A percentile compares a stretch with the other conserved stretches of the same genome.
Conservation (phyloP, 345 rosid species). For the Stellera chamaejasme region DNA sequence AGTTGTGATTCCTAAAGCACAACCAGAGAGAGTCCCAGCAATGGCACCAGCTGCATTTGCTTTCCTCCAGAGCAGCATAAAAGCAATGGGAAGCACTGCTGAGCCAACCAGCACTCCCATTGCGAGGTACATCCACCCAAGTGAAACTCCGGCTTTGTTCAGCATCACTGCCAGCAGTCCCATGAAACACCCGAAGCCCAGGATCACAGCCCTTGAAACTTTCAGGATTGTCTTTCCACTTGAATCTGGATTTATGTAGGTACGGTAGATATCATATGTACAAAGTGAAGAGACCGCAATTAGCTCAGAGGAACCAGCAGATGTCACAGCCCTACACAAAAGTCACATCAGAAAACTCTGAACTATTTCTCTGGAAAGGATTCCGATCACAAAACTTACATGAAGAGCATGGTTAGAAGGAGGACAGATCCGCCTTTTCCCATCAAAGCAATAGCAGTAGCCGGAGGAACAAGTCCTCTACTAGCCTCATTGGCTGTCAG, state of each 20-base stretch:
- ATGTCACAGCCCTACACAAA: constrained; percentile 82
- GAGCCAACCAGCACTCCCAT: constrained; percentile 90
- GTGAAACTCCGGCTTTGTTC: constrained; percentile 84
- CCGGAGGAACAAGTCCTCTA: constrained; percentile 84
- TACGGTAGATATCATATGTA: constrained; percentile 84
- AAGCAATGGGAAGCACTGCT: constrained; percentile 82
- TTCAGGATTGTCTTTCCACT: constrained; percentile 61
- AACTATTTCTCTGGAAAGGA: neutral
- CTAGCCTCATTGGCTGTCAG: constrained; percentile 59
- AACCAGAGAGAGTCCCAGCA: constrained; percentile 59
- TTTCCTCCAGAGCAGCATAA: constrained; percentile 89
- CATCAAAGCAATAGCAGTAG: constrained; percentile 93
- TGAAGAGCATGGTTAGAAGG: constrained; percentile 90
- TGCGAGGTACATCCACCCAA: constrained; percentile 96
- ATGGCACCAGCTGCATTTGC: constrained; percentile 83
- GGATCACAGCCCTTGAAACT: constrained; percentile 63
- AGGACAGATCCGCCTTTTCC: constrained; percentile 89
- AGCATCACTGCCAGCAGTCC: constrained; percentile 81
- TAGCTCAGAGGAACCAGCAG: constrained; percentile 84
- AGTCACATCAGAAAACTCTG: neutral
- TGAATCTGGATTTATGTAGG: constrained; percentile 78
- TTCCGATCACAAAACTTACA: constrained; percentile 41
- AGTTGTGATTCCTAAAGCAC: constrained; percentile 59
- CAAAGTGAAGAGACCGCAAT: constrained; percentile 88
- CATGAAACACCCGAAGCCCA: constrained; percentile 91